Evolutionary conservation across 495 filamentous ascomycete genomes (phyloP), one percentile per base, ranked within the genome.

Genomic region (Lasiosphaeria ovina): DNA sequence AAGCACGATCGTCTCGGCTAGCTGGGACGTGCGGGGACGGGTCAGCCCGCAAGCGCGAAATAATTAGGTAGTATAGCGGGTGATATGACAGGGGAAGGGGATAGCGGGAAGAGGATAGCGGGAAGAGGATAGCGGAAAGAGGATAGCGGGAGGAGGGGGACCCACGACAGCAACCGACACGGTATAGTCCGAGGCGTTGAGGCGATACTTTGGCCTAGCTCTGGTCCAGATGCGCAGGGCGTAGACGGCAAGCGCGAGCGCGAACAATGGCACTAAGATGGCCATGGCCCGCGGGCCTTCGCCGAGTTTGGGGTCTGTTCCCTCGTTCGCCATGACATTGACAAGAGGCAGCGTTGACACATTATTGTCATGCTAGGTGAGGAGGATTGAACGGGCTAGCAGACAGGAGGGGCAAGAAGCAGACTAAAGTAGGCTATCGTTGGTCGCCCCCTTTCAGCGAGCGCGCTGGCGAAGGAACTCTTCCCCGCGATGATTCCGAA

Each of bases 161-260:
- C 48, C 31, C 31, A 51, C 48, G 10, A 32, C 31, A 17, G 48
- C 48, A 11, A 32, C 7, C 24, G 48, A 24, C 31, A 51, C 31
- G 14, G 31, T 51, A 10, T 51, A 51, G 48, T 51, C 48, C 10
- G 48, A 12, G 5, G n/a, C 48, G 24, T 51, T 51, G 31, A 51
- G 48, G 14, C 48, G 48, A 11, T 32, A 51, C 24, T 32, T 51
- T 12, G 12, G 48, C 10, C 48, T 10, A 8, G 31, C 24, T 24
- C 48, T 12, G 10, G 48, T 51, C 48, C 48, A 51, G 16, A 51
- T 51, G 4, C 48, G 48, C 16, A 32, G 14, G 12, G 31, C n/a
- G 48, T 51, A 51, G 48, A 51, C 48, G 5, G 48, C 24, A 11
- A 51, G 48, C n/a, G 48, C 48, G 6, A 51, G 48, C 16, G n/a